A percentile compares a stretch with the other conserved stretches of the same genome.
These are phyloP conservation scores for Penicillium manginii DNA, from an alignment of 495 filamentous ascomycete species.

Conservation along the genomic window DNA sequence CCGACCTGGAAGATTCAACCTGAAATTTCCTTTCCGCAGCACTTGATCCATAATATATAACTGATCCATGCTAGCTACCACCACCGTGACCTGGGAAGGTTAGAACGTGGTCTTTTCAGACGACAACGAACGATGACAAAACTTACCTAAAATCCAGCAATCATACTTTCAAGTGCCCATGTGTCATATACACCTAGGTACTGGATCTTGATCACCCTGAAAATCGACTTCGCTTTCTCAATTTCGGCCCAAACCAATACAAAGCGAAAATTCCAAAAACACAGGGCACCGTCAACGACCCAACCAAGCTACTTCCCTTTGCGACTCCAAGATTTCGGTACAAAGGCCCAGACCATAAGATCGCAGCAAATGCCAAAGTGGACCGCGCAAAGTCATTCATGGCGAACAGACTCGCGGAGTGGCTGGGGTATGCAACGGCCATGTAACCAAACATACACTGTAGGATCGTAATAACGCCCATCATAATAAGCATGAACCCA, in stretches of 20 bases:
- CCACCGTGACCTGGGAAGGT: too few species aligned
- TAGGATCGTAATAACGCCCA: constrained; percentile 44
- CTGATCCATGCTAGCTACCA: too few species aligned
- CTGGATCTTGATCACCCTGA: too few species aligned
- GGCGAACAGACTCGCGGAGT: constrained; percentile 58
- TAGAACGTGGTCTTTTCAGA: too few species aligned
- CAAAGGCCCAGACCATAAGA: constrained; percentile 4
- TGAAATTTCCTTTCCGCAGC: too few species aligned
- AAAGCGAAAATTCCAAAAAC: not conserved
- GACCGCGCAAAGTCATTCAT: constrained; percentile 52
- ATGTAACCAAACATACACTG: constrained; percentile 62
- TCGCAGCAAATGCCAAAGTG: constrained; percentile 3
- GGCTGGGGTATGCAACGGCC: constrained; percentile 57
- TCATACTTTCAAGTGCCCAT: too few species aligned
- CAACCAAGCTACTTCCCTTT: constrained; percentile 1
- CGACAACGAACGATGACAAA: too few species aligned
- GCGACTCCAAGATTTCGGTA: constrained; percentile 7
- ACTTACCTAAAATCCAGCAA: too few species aligned
- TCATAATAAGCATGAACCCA: constrained; percentile 53
- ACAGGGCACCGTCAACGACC: not conserved
- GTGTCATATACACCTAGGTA: too few species aligned
- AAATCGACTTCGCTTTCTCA: not conserved
- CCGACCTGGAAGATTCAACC: too few species aligned
- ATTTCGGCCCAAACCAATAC: not conserved
- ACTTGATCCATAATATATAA: too few species aligned